A percentile compares a stretch with the other conserved stretches of the same genome.
phyloP scores from a whole-genome alignment of 2,329 filamentous ascomycete genomes.

The Botrytis squamosa region DNA sequence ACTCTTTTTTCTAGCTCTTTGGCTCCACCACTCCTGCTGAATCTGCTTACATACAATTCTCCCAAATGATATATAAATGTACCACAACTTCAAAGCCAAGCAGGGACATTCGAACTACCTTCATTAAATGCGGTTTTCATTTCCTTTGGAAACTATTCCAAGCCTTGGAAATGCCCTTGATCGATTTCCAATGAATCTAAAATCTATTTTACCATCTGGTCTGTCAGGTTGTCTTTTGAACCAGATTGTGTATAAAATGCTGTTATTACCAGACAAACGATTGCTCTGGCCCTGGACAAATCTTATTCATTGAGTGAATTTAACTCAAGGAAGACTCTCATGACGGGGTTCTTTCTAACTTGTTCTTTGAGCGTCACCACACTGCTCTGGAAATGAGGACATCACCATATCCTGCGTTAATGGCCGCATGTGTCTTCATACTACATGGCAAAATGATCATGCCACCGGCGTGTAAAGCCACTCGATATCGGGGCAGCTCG shows the following conservation, averaged over 20 bases:
- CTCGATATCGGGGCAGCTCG: slow-evolving; percentile 47
- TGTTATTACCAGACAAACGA: slow-evolving; percentile 42
- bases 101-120: neutral
- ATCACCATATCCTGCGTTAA: slow-evolving; percentile 45
- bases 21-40: neutral
- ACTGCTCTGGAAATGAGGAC: slow-evolving; percentile 48
- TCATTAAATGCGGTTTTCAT: slow-evolving; percentile 19
- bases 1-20: neutral
- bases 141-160: neutral
- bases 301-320: slow-evolving; percentile 50
- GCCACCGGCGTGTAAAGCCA: slow-evolving; percentile 45
- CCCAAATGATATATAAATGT: neutral
- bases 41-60: neutral
- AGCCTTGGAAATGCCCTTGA: neutral
- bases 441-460: slow-evolving; percentile 51
- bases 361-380: slow-evolving; percentile 48
- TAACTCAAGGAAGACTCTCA: slow-evolving; percentile 48
- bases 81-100: neutral
- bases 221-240: neutral
- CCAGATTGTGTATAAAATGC: neutral
- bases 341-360: slow-evolving; percentile 43
- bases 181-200: neutral
- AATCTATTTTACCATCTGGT: neutral
- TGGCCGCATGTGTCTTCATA: slow-evolving; percentile 49
- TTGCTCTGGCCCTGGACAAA: slow-evolving; percentile 41